Percentiles rank a stretch among this genome's conserved stretches.
These are phyloP conservation scores for Diplodia sapinea DNA, from an alignment of 2,329 filamentous ascomycete genomes.

Conservation along the genomic window DNA sequence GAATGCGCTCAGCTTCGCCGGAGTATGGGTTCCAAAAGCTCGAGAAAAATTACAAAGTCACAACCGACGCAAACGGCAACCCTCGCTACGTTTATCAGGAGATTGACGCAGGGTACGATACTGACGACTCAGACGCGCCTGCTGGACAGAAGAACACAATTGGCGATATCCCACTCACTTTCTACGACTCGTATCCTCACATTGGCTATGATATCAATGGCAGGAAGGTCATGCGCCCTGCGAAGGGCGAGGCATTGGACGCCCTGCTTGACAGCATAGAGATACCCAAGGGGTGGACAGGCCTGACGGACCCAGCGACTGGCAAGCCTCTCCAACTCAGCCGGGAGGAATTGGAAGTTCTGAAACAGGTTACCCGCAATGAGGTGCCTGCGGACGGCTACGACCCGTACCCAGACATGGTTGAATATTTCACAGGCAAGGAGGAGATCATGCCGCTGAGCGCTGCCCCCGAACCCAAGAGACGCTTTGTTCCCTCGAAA, in stretches of 20 bases:
- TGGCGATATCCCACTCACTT: conserved; percentile 89
- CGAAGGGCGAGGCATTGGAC: conserved; percentile 91
- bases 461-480: conserved; percentile 92
- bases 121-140: conserved; percentile 86
- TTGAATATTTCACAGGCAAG: conserved; percentile 92
- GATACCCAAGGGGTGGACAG: conserved; percentile 95
- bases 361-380: conserved; percentile 87
- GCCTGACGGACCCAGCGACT: conserved; percentile 89
- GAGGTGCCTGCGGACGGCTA: conserved; percentile 87
- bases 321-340: conserved; percentile 90
- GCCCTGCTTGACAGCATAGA: conserved; percentile 95
- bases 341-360: conserved; percentile 84
- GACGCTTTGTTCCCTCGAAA: conserved; percentile 93
- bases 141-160: conserved; percentile 81
- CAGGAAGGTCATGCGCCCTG: conserved; percentile 95
- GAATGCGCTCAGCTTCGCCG: conserved; percentile 32
- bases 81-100: conserved; percentile 91
- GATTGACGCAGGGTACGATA: conserved; percentile 93
- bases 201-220: conserved; percentile 99
- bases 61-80: conserved; percentile 87
- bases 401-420: conserved; percentile 88
- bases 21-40: conserved; percentile 32
- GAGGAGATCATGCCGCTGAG: conserved; percentile 94
- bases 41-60: conserved; percentile 63
- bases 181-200: conserved; percentile 97